A percentile compares a stretch with the other conserved stretches of the same genome.
Conservation (phyloP, 352 stramenopile genomes). For the Pythium phragmitis region DNA sequence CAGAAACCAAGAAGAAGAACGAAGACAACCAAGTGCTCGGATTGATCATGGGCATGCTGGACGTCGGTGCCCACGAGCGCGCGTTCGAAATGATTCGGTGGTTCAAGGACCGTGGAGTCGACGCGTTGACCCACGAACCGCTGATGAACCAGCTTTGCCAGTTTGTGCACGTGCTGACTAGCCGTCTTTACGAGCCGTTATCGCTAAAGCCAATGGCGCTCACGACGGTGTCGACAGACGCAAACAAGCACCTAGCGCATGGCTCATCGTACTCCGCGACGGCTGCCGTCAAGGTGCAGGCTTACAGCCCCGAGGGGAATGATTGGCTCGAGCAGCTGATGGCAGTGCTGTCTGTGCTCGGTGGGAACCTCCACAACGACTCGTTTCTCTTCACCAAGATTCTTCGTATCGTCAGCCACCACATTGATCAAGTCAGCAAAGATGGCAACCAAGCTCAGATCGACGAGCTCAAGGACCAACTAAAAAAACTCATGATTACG, state of each 20-base stretch:
- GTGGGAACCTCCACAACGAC: conserved; percentile 65
- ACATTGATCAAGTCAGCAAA: conserved; percentile 40
- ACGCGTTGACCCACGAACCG: conserved; percentile 65
- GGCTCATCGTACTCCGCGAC: not conserved
- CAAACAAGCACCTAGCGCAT: conserved; percentile 4
- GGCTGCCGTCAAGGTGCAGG: conserved; percentile 29
- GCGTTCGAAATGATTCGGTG: conserved; percentile 82
- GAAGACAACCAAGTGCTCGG: conserved; percentile 80
- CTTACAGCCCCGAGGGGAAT: conserved; percentile 32
- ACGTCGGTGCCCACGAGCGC: conserved; percentile 59
- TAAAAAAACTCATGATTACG: conserved; percentile 57
- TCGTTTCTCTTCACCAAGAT: conserved; percentile 75
- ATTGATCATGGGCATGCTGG: conserved; percentile 76
- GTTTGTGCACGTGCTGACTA: conserved; percentile 67
- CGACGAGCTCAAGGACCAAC: conserved; percentile 23
- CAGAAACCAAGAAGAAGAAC: conserved; percentile 25
- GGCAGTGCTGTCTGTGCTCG: conserved; percentile 62
- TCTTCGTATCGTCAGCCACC: conserved; percentile 56
- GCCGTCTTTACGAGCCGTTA: conserved; percentile 49
- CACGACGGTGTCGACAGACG: not conserved
- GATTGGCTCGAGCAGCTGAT: conserved; percentile 55
- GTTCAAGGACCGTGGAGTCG: conserved; percentile 65
- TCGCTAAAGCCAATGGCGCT: conserved; percentile 58
- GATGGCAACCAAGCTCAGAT: conserved; percentile 19
- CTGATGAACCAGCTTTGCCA: conserved; percentile 63